These are phyloP conservation scores for Cryptococcus sp. DNA, from an alignment of 1,284 basidiomycete species.

Conservation along the genomic window DNA sequence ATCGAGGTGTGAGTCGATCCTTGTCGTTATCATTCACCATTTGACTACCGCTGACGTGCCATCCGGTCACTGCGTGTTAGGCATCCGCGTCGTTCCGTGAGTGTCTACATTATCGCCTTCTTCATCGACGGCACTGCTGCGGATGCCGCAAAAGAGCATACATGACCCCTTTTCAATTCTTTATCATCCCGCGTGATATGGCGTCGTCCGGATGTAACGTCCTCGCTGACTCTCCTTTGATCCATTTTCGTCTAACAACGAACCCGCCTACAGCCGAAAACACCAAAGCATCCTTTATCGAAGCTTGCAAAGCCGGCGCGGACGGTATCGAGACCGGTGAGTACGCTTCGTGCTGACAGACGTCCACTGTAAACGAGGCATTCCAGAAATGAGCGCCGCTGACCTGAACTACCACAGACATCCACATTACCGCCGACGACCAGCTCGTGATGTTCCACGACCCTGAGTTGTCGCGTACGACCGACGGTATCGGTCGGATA, in stretches of 20 bases:
- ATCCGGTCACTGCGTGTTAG: constrained; percentile 51
- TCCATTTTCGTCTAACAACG: neutral
- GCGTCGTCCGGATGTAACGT: neutral
- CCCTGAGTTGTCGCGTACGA: constrained; percentile 64
- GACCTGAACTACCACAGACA: constrained; percentile 63
- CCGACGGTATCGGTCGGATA: constrained; percentile 60
- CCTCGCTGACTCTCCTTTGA: neutral
- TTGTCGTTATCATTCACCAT: neutral
- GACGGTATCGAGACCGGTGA: constrained; percentile 86
- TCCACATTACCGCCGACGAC: constrained; percentile 88
- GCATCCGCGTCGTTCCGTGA: constrained; percentile 74
- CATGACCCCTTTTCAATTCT: neutral
- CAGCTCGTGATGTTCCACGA: constrained; percentile 97
- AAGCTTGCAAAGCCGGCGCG: constrained; percentile 87
- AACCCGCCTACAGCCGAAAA: constrained; percentile 66
- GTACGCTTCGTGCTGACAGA: constrained; percentile 16
- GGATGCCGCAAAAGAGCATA: neutral
- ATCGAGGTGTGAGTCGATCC: constrained; percentile 74
- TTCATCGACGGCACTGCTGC: constrained; percentile 3
- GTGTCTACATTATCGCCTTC: constrained; percentile 13
- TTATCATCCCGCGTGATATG: neutral
- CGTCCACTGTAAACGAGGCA: neutral
- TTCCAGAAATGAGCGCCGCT: constrained; percentile 1
- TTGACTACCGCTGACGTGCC: constrained; percentile 4
- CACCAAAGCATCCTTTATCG: constrained; percentile 87